Evolutionary conservation across 148 eudicot species (phyloP).

Genomic region (Camellia japonica): DNA sequence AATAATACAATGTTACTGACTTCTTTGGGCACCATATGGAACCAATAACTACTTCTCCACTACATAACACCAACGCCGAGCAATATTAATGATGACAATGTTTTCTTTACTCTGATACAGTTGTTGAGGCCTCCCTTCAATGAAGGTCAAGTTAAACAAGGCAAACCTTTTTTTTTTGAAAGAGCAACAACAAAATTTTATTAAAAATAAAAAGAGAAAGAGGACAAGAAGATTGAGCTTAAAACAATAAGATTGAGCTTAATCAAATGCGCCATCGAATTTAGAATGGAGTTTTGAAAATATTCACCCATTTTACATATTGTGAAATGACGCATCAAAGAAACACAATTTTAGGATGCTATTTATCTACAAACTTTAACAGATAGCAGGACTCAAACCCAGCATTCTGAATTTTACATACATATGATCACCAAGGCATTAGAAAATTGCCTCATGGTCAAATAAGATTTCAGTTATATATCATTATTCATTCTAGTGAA

Average conservation of each 20-base stretch:
- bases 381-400: background rate
- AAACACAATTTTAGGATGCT: background rate
- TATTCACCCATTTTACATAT: background rate
- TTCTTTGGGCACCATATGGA: background rate
- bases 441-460: background rate
- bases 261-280: background rate
- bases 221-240: no score
- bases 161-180: no score
- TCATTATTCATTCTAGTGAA: background rate
- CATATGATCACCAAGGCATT: background rate
- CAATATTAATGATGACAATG: background rate
- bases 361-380: background rate
- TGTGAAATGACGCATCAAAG: background rate
- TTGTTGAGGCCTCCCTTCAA: background rate
- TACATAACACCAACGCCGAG: background rate
- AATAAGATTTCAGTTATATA: background rate
- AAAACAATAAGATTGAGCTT: background rate
- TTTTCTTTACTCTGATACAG: background rate
- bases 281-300: background rate
- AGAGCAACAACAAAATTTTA: no score
- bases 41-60: background rate
- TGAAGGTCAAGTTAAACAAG: background rate
- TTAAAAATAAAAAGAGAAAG: no score
- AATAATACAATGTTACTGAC: background rate
- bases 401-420: background rate